Base-by-base conservation (phyloP, 2,329 filamentous ascomycete genomes). In the Ascosphaera apis region DNA sequence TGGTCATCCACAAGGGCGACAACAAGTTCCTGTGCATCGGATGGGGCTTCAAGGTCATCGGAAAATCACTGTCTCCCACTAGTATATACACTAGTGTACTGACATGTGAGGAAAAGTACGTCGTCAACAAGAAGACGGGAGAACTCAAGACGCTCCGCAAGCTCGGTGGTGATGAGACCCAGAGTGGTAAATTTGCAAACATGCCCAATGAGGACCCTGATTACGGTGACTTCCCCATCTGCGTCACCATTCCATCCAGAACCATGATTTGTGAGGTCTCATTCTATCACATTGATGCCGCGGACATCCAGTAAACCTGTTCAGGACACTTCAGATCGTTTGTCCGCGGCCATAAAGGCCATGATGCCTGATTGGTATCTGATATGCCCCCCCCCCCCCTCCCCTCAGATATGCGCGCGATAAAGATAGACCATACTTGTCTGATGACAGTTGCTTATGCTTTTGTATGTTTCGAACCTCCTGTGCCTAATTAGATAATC, bases 161-260 rank as follows among this genome's bases (percentile, higher is more conserved):
- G 15, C 40, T 63, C 16, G 57, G 58, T 37, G 58, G 60, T 0
- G 60, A 63, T 40, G 60, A 64, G 50, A 63, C 58, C 3, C 44
- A 56, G 16, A 60, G 58, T 42, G 65, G 65, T 1, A 49, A 51
- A 33, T 61, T 57, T 34, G 45, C 57, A 13, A 63, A 68, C 42
- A 71, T 71, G 67, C 67, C 63, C 1, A 65, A 60, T 39, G 61
- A 67, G 23, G 54, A 66, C 23, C 64, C 65, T 0, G 65, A 69
- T 40, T 69, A 69, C 44, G 66, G 65, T 1, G 62, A 61, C 0
- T 68, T 68, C 39, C 64, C 64, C 0, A 69, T 68, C 21, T 58
- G 57, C 17, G 58, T 69, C 1, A 69, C 64, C 0, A 61, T 68
- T 21, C 65, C 65, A 1, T 62, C 63, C 0, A 48, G 56, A 37